Evolutionary conservation across 75 land plant species (phyloP).

Genomic region (Larix kaempferi): DNA sequence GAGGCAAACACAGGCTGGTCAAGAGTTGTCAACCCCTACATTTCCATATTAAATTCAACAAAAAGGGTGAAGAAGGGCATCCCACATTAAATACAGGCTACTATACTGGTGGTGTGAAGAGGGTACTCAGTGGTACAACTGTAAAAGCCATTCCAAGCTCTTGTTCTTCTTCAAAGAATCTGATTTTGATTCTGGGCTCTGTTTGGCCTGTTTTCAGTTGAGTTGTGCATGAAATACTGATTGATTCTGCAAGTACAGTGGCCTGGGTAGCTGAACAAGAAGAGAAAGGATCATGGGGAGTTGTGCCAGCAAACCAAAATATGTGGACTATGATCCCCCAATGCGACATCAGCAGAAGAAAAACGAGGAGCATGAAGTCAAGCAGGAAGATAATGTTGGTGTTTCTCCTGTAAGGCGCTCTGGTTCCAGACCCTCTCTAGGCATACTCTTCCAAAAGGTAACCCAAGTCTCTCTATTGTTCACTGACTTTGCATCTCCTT

Average conservation of each 20-base stretch:
- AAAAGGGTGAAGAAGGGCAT: neutral
- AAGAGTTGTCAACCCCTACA: neutral
- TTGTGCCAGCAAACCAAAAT: neutral
- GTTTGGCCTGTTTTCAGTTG: neutral
- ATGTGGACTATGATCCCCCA: neutral
- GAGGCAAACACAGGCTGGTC: conserved; percentile 2
- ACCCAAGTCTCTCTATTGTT: neutral
- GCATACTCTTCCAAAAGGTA: conserved; percentile 5
- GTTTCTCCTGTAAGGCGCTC: neutral
- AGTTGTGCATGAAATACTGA: neutral
- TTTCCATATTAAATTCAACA: neutral
- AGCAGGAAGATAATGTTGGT: neutral
- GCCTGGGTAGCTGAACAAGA: neutral
- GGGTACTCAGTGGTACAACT: neutral
- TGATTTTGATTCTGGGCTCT: neutral
- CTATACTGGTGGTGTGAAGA: too few species aligned
- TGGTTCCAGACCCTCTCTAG: conserved; percentile 5
- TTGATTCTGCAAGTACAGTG: neutral
- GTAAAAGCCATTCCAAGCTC: neutral
- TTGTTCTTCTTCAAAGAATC: neutral
- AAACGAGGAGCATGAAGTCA: neutral
- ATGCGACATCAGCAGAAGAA: neutral
- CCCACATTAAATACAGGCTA: neutral
- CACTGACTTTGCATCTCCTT: neutral
- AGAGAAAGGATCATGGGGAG: neutral